A percentile compares a stretch with the other conserved stretches of the same genome.
phyloP scores from a whole-genome alignment of 768 basidiomycete species.

The Russula compacta region DNA sequence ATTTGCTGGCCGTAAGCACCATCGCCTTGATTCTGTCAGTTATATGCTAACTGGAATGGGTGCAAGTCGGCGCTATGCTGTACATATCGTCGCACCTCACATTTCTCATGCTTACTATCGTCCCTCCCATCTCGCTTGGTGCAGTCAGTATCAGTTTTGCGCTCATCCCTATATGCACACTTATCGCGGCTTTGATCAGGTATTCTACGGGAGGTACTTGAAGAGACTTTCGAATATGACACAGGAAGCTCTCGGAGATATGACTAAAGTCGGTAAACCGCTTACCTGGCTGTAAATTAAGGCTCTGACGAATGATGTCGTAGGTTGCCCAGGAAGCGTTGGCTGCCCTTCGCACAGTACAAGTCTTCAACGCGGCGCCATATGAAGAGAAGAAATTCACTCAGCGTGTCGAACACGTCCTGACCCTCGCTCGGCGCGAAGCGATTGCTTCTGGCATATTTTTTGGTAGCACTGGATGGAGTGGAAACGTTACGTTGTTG shows the following conservation, averaged over 20 bases:
- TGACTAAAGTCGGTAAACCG: conserved; percentile 53
- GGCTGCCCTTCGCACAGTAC: conserved; percentile 77
- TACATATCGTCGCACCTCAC: conserved; percentile 86
- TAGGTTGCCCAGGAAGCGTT: conserved; percentile 87
- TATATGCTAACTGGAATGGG: neutral
- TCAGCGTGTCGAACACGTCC: conserved; percentile 52
- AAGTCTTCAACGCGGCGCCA: conserved; percentile 78
- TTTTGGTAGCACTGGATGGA: conserved; percentile 86
- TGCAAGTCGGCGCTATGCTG: conserved; percentile 85
- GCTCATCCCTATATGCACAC: conserved; percentile 4
- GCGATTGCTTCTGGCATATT: conserved; percentile 88
- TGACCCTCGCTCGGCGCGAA: conserved; percentile 74
- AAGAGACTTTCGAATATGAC: conserved; percentile 86
- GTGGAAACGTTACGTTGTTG: conserved; percentile 86
- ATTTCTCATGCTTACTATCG: conserved; percentile 84
- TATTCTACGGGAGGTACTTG: conserved; percentile 92
- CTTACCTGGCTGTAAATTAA: neutral
- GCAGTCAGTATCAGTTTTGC: conserved; percentile 46
- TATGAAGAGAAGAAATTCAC: conserved; percentile 75
- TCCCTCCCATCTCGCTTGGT: conserved; percentile 80
- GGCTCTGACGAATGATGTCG: conserved; percentile 13
- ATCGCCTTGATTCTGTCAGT: neutral
- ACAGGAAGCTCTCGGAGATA: conserved; percentile 91
- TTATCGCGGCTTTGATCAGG: conserved; percentile 36
- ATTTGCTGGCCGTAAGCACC: conserved; percentile 74